Evolutionary conservation across 1,139 yeast genomes (phyloP).

Genomic region (Saccharomyces hybrid): DNA sequence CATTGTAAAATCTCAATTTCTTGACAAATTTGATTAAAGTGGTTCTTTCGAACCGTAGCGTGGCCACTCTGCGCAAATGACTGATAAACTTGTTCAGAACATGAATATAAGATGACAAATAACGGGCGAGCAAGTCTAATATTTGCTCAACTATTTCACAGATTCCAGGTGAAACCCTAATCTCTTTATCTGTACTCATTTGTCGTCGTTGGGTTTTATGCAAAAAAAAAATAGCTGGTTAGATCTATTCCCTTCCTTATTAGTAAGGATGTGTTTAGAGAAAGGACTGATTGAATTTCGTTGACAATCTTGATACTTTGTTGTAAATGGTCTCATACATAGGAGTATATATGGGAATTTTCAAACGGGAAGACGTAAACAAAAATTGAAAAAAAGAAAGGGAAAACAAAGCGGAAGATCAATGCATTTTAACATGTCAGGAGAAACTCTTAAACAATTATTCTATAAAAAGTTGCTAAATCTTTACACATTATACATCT

Average conservation of each 20-base stretch:
- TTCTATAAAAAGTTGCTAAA: background rate
- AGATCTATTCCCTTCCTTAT: background rate
- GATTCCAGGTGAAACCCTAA: background rate
- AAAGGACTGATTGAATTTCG: background rate
- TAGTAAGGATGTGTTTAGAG: background rate
- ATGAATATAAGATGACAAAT: constrained; percentile 27
- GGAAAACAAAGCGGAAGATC: background rate
- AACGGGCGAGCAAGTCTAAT: constrained; percentile 18
- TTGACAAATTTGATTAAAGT: constrained; percentile 31
- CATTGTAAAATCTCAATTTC: constrained; percentile 30
- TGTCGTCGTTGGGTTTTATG: background rate
- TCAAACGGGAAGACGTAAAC: background rate
- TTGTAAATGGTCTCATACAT: background rate
- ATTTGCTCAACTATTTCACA: constrained; percentile 6
- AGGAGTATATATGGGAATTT: background rate
- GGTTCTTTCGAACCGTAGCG: constrained; percentile 30
- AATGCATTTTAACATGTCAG: background rate
- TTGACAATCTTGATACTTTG: background rate
- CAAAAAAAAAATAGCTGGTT: background rate
- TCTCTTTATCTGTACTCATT: background rate
- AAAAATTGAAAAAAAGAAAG: background rate
- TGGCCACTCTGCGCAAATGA: constrained; percentile 25
- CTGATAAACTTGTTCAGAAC: constrained; percentile 29
- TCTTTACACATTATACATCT: background rate
- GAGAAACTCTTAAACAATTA: background rate